Evolutionary conservation across 2,329 filamentous ascomycete species (phyloP), one percentile per base, ranked within the genome.

Genomic region (Hypoxylon sp.): DNA sequence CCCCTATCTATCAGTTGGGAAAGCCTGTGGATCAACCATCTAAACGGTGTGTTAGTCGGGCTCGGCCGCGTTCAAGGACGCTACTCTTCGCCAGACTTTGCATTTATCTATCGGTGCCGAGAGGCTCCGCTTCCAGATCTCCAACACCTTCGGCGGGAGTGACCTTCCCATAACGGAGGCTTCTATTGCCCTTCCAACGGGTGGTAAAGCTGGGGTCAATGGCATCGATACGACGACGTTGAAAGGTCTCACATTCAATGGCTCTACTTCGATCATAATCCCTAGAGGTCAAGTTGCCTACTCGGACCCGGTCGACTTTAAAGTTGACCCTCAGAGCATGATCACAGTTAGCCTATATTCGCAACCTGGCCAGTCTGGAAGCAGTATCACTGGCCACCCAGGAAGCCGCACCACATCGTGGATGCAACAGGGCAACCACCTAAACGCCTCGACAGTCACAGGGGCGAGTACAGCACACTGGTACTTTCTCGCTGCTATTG

Each of bases 11-110:
- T 37, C 16, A 41, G 37, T 19, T 11, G 19, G 16, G 2, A 41
- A 41, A 19, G 12, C 23, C 29, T 9, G 11, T 52, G 32, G 5
- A 43, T 37, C n/a, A 46, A 48, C 16, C 32, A 34, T 46, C 56
- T 66, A 54, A 72, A 47, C 41, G 25, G 63, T 9, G 34, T 43
- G 21, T 59, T 76, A 78, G 64, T 72, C 76, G 39, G 77, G 76
- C 46, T 76, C 80, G 4, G 75, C 80, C n/a, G 83, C 87, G 5
- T 90, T 91, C 73, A 78, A 79, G 47, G 85, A 90, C 71, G 84
- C 87, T 1, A 91, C 89, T 0, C 82, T 91, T 67, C 87, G 89
- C 2, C 89, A 91, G 75, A 91, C 89, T 0, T 74, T 91, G 12
- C 85, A 88, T 68, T 79, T 89, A 69, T 87, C 87, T 6, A 81